These are phyloP conservation scores for Somion occarium DNA, from an alignment of 1,284 basidiomycete genomes.

Conservation along the genomic window DNA sequence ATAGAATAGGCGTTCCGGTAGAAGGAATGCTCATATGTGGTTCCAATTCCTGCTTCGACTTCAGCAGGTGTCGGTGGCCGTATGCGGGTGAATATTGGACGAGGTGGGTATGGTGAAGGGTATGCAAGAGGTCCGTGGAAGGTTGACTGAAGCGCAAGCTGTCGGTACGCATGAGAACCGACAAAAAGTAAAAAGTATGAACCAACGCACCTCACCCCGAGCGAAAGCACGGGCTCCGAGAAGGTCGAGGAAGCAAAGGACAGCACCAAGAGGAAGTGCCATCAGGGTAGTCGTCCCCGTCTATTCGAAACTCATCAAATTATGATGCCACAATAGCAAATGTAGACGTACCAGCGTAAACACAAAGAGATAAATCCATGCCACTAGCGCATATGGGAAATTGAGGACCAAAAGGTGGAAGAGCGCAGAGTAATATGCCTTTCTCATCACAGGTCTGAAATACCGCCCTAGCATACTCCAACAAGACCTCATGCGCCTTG, in stretches of 20 bases:
- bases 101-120: conserved; percentile 51
- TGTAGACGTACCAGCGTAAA: conserved; percentile 62
- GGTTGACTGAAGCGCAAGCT: conserved; percentile 62
- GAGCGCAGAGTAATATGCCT: conserved; percentile 55
- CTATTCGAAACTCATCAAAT: conserved; percentile 29
- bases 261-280: conserved; percentile 68
- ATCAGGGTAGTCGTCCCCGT: conserved; percentile 72
- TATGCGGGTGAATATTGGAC: conserved; percentile 64
- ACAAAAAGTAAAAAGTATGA: background rate
- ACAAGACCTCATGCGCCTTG: conserved; percentile 11
- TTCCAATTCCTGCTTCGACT: conserved; percentile 40
- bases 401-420: conserved; percentile 68
- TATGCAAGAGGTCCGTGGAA: conserved; percentile 67
- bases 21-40: conserved; percentile 56
- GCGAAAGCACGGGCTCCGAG: conserved; percentile 66
- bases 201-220: conserved; percentile 55
- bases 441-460: conserved; percentile 52
- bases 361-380: conserved; percentile 72
- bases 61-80: conserved; percentile 44
- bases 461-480: conserved; percentile 42
- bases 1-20: conserved; percentile 76
- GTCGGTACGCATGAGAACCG: conserved; percentile 1
- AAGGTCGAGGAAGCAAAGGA: conserved; percentile 72
- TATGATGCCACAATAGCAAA: background rate
- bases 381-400: conserved; percentile 67